Evolutionary conservation across 805 yeast genomes (phyloP).

Genomic region (Metschnikowia lochheadii): DNA sequence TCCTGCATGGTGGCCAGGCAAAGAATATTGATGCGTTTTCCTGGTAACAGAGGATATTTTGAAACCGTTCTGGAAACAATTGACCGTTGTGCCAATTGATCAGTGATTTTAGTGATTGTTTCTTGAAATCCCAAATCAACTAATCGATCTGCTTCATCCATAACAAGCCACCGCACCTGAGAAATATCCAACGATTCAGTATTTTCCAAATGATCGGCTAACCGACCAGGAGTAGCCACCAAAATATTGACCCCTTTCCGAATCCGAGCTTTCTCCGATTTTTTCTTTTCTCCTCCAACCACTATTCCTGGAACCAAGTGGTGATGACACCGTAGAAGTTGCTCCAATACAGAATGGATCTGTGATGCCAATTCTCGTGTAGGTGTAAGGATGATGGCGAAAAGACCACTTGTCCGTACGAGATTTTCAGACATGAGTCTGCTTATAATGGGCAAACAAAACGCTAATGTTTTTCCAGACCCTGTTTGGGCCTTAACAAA

Average conservation of each 20-base stretch:
- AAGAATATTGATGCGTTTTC: slow-evolving; percentile 66
- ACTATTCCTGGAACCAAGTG: slow-evolving; percentile 93
- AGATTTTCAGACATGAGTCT: slow-evolving; percentile 53
- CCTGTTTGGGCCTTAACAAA: slow-evolving; percentile 98
- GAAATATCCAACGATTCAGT: slow-evolving; percentile 71
- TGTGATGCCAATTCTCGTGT: slow-evolving; percentile 94
- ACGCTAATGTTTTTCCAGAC: slow-evolving; percentile 93
- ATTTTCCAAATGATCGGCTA: slow-evolving; percentile 90
- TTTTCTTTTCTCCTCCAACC: slow-evolving; percentile 97
- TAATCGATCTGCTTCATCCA: slow-evolving; percentile 95
- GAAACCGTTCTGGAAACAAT: slow-evolving; percentile 33
- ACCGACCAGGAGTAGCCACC: slow-evolving; percentile 97
- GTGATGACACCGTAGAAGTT: slow-evolving; percentile 70
- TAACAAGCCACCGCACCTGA: slow-evolving; percentile 76
- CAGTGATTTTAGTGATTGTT: slow-evolving; percentile 73
- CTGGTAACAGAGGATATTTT: slow-evolving; percentile 58
- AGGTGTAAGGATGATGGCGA: slow-evolving; percentile 86
- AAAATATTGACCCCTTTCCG: slow-evolving; percentile 93
- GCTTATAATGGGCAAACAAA: slow-evolving; percentile 76
- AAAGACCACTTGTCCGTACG: slow-evolving; percentile 63
- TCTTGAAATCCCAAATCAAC: slow-evolving; percentile 97
- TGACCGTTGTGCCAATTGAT: slow-evolving; percentile 47
- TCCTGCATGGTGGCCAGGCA: slow-evolving; percentile 94
- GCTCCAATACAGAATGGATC: slow-evolving; percentile 75
- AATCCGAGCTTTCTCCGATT: slow-evolving; percentile 90